Evolutionary conservation across 768 basidiomycete species (phyloP).

Genomic region (Mycena rosella): DNA sequence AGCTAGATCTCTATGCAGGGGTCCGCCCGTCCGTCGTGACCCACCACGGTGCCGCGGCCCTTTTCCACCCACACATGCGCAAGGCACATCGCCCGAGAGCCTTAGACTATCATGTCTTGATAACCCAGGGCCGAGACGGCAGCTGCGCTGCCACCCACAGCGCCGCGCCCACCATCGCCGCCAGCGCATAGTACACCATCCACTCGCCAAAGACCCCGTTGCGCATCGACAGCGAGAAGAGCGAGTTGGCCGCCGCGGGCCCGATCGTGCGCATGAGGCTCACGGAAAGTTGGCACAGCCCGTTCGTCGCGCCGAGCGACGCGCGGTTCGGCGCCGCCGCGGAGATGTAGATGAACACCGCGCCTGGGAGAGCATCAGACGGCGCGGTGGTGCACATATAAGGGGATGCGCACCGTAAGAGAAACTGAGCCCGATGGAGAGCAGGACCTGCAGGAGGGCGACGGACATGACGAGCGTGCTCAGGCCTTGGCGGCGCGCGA

Average conservation of each 20-base stretch:
- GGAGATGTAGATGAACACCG: conserved; percentile 64
- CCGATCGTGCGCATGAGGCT: conserved; percentile 58
- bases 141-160: conserved; percentile 45
- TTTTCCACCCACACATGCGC: not conserved
- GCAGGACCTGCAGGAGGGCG: conserved; percentile 43
- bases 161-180: conserved; percentile 40
- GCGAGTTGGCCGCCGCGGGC: conserved; percentile 66
- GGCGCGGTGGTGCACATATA: not conserved
- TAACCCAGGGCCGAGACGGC: conserved; percentile 50
- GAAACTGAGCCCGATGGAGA: conserved; percentile 47
- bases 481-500: conserved; percentile 50
- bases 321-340: conserved; percentile 62
- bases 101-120: not conserved
- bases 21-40: no score
- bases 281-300: conserved; percentile 54
- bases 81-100: not conserved
- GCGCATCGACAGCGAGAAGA: conserved; percentile 71
- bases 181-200: conserved; percentile 59
- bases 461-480: conserved; percentile 45
- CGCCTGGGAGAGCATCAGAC: conserved; percentile 43
- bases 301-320: conserved; percentile 65
- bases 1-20: no score
- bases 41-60: not conserved
- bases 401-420: conserved; percentile 47
- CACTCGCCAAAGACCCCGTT: conserved; percentile 61